Percentiles rank a stretch among this genome's conserved stretches.
Evolutionary conservation across 108 stramenopile genomes (phyloP).

Genomic region (Pinguiococcus pyrenoidosus): DNA sequence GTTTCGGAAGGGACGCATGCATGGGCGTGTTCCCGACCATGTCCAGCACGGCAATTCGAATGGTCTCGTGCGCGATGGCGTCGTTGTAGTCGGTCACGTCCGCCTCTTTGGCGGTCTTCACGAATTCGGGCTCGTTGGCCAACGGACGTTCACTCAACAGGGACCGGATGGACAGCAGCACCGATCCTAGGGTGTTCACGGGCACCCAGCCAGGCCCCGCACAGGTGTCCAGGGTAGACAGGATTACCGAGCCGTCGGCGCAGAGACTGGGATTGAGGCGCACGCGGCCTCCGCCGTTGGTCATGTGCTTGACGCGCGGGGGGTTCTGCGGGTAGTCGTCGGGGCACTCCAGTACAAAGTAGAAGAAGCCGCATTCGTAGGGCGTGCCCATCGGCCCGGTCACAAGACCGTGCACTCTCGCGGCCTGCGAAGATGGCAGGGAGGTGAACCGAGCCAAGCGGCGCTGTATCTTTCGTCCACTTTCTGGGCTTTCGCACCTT

Average conservation of each 20-base stretch:
- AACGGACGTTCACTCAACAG: conserved; percentile 11
- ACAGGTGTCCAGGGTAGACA: conserved; percentile 7
- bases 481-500: too few species aligned
- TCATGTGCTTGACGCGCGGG: conserved; percentile 16
- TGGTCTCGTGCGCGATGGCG: conserved; percentile 15
- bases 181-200: neutral
- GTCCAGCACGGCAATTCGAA: conserved; percentile 8
- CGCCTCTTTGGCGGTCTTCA: neutral
- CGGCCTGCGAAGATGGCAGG: too few species aligned
- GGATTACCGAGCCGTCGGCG: too few species aligned
- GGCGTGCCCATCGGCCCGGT: conserved; percentile 18
- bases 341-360: neutral
- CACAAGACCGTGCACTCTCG: conserved; percentile 16
- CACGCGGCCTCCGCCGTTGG: conserved; percentile 17
- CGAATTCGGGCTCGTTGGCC: conserved; percentile 12
- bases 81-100: conserved; percentile 18
- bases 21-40: conserved; percentile 10
- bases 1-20: too few species aligned
- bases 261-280: conserved; percentile 26
- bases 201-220: conserved; percentile 6
- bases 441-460: too few species aligned
- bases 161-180: conserved; percentile 11
- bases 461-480: too few species aligned
- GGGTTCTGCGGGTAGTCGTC: conserved; percentile 27
- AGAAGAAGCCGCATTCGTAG: conserved; percentile 20